Percentiles rank a stretch among this genome's conserved stretches.
Evolutionary conservation across 176 grass and related monocot species (phyloP).

Genomic region (Zizania latifolia): DNA sequence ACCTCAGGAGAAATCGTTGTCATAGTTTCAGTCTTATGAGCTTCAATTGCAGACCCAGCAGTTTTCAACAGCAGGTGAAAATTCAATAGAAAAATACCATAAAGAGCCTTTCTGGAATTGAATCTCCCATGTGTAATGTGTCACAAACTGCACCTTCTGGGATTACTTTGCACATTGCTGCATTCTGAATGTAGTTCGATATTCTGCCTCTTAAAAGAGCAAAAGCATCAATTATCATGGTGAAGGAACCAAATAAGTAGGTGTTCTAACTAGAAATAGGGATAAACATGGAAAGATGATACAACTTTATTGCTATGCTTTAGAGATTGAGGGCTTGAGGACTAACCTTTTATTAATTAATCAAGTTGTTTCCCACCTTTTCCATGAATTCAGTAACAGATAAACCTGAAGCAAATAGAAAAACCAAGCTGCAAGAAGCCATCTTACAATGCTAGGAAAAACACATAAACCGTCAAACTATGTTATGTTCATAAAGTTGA

Average conservation of each 20-base stretch:
- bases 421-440: neutral
- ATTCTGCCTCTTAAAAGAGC: neutral
- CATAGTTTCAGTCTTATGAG: neutral
- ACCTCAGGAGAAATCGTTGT: neutral
- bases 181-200: neutral
- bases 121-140: neutral
- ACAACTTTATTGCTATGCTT: neutral
- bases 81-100: conserved; percentile 1
- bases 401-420: neutral
- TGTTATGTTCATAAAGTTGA: neutral
- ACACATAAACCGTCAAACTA: neutral
- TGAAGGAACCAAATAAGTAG: neutral
- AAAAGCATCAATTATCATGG: neutral
- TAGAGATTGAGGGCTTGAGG: neutral
- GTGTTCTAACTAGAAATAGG: neutral
- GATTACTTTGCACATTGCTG: neutral
- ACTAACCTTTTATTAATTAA: neutral
- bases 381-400: too few species aligned
- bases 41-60: neutral
- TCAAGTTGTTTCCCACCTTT: neutral
- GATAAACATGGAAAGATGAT: neutral
- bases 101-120: neutral
- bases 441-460: neutral
- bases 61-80: neutral
- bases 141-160: neutral